These are phyloP conservation scores for Nepenthes gracilis DNA, from an alignment of 148 eudicot genomes.

Conservation along the genomic window DNA sequence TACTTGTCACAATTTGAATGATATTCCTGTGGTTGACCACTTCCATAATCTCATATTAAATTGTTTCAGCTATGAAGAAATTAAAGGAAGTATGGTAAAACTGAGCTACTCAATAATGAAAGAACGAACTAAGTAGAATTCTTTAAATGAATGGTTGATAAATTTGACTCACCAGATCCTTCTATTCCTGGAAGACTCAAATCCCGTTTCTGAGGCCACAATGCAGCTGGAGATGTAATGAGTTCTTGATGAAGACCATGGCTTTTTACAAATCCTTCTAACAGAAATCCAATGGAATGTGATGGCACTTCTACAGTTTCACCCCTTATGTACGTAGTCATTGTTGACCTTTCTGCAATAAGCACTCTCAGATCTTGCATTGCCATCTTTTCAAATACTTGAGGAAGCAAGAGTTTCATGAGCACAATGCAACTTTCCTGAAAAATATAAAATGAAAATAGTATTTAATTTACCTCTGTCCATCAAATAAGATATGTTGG, in stretches of 20 bases:
- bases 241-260: slow-evolving; percentile 45
- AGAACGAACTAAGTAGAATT: too few relatives aligned
- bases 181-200: slow-evolving; percentile 37
- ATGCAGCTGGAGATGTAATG: slow-evolving; percentile 58
- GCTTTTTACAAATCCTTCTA: slow-evolving; percentile 70
- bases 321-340: slow-evolving; percentile 55
- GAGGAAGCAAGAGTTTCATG: slow-evolving; percentile 76
- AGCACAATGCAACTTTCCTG: slow-evolving; percentile 85
- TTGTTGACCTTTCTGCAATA: slow-evolving; percentile 64
- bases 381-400: slow-evolving; percentile 58
- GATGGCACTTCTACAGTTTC: slow-evolving; percentile 68
- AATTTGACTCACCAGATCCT: slow-evolving; percentile 33
- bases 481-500: too few relatives aligned
- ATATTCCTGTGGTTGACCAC: too few relatives aligned
- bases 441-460: slow-evolving; percentile 1
- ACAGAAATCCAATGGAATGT: slow-evolving; percentile 54
- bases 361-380: slow-evolving; percentile 83
- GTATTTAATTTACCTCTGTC: neutral
- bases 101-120: too few relatives aligned
- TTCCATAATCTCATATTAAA: too few relatives aligned
- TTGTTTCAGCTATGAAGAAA: too few relatives aligned
- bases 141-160: neutral
- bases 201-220: slow-evolving; percentile 37
- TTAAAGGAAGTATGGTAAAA: too few relatives aligned
- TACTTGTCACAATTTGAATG: too few relatives aligned